phyloP scores from a whole-genome alignment of 1,284 basidiomycete genomes.

The Peniophora sp. region DNA sequence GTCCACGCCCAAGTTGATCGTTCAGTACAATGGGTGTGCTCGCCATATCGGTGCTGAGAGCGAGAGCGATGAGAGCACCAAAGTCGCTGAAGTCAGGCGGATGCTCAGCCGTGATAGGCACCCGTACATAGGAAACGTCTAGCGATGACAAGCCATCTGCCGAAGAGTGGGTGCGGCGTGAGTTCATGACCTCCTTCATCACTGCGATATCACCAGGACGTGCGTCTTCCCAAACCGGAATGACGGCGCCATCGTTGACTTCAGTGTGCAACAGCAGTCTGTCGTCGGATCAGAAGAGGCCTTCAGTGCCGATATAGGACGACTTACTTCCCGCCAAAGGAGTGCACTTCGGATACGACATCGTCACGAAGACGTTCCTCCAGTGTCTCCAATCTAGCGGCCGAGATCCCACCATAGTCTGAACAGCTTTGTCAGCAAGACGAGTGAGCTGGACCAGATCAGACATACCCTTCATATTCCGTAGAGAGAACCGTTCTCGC shows the following conservation, averaged over 20 bases:
- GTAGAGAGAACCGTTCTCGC: slow-evolving; percentile 71
- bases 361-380: slow-evolving; percentile 92
- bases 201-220: slow-evolving; percentile 73
- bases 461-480: slow-evolving; percentile 75
- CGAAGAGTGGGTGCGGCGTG: slow-evolving; percentile 31
- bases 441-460: background rate
- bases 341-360: slow-evolving; percentile 74
- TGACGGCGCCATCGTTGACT: slow-evolving; percentile 79
- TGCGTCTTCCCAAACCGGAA: slow-evolving; percentile 95
- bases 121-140: slow-evolving; percentile 54
- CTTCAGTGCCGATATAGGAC: background rate
- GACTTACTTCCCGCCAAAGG: slow-evolving; percentile 74
- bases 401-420: slow-evolving; percentile 93
- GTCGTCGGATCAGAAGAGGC: background rate
- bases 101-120: slow-evolving; percentile 86
- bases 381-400: slow-evolving; percentile 78
- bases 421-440: background rate
- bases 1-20: slow-evolving; percentile 93
- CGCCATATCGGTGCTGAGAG: slow-evolving; percentile 66
- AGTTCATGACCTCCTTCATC: slow-evolving; percentile 86
- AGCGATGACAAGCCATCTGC: background rate
- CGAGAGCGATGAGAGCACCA: slow-evolving; percentile 75
- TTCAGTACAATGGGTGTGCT: slow-evolving; percentile 88
- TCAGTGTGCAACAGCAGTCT: slow-evolving; percentile 90
- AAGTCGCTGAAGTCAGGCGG: slow-evolving; percentile 66